Conservation (phyloP, 495 filamentous ascomycete genomes). For the Gamarada debralockiae region DNA sequence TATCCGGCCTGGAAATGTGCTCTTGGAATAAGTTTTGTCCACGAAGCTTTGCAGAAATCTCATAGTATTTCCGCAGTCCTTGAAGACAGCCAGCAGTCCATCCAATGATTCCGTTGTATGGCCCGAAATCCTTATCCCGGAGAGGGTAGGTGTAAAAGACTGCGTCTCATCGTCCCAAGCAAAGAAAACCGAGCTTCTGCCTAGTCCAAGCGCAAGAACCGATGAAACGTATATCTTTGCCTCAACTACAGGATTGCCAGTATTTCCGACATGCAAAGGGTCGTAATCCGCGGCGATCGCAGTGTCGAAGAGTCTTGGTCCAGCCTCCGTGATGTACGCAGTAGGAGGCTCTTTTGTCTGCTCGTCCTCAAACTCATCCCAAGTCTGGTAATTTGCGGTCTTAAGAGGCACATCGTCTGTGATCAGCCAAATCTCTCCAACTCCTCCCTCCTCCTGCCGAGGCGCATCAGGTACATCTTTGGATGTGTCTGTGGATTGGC, state of each 20-base stretch:
- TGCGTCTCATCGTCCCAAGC: slow-evolving; percentile 53
- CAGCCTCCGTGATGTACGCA: slow-evolving; percentile 75
- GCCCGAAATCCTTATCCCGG: slow-evolving; percentile 63
- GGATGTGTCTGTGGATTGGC: background rate
- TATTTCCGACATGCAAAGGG: slow-evolving; percentile 27
- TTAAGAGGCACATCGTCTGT: slow-evolving; percentile 26
- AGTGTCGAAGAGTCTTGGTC: slow-evolving; percentile 69
- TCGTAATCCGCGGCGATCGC: slow-evolving; percentile 37
- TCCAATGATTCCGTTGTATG: slow-evolving; percentile 55
- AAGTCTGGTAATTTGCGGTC: slow-evolving; percentile 54
- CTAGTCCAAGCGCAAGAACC: slow-evolving; percentile 70
- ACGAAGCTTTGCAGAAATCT: slow-evolving; percentile 51
- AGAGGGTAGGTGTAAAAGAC: slow-evolving; percentile 53
- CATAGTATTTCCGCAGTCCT: slow-evolving; percentile 55
- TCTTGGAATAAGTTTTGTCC: slow-evolving; percentile 37
- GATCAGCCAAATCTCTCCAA: slow-evolving; percentile 54
- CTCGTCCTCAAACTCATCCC: slow-evolving; percentile 63
- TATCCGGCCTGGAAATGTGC: slow-evolving; percentile 46
- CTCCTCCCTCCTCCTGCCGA: slow-evolving; percentile 14
- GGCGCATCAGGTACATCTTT: background rate
- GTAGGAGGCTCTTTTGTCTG: slow-evolving; percentile 39
- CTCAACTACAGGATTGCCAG: slow-evolving; percentile 31
- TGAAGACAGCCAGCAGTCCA: slow-evolving; percentile 51
- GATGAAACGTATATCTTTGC: slow-evolving; percentile 53
- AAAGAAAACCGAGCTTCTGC: slow-evolving; percentile 79